These are phyloP conservation scores for Cystobasidium onofrii DNA, from an alignment of 768 basidiomycete genomes.

Conservation along the genomic window DNA sequence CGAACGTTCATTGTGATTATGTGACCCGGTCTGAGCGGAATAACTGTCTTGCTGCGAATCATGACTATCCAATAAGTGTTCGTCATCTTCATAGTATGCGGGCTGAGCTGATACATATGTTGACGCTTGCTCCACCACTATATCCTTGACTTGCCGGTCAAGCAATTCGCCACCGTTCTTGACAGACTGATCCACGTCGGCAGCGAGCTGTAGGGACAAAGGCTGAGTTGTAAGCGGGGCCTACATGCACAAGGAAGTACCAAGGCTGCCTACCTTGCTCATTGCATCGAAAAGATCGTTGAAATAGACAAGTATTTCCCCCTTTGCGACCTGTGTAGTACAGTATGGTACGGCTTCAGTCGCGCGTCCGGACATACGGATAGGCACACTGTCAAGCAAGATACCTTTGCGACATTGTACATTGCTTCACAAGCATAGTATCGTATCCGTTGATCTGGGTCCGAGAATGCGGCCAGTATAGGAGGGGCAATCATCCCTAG, in stretches of 20 bases:
- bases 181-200: conserved; percentile 89
- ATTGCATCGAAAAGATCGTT: conserved; percentile 97
- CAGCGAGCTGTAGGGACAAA: conserved; percentile 63
- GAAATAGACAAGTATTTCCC: conserved; percentile 91
- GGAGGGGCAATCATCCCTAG: conserved; percentile 87
- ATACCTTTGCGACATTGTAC: conserved; percentile 81
- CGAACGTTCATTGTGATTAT: neutral
- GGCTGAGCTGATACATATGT: conserved; percentile 80
- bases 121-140: conserved; percentile 91
- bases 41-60: neutral
- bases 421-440: conserved; percentile 97
- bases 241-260: neutral
- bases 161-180: conserved; percentile 97
- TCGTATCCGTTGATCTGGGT: conserved; percentile 85
- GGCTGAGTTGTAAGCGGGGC: too few relatives aligned
- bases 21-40: neutral
- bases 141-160: conserved; percentile 93
- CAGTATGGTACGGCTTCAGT: conserved; percentile 12
- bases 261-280: conserved; percentile 63
- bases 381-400: neutral
- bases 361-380: neutral
- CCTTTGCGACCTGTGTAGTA: conserved; percentile 71
- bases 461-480: conserved; percentile 81
- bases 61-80: conserved; percentile 47
- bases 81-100: conserved; percentile 55